Percentiles rank a stretch among this genome's conserved stretches.
Evolutionary conservation across 2,329 filamentous ascomycete species (phyloP).

Genomic region (Ustilaginoidea virens): DNA sequence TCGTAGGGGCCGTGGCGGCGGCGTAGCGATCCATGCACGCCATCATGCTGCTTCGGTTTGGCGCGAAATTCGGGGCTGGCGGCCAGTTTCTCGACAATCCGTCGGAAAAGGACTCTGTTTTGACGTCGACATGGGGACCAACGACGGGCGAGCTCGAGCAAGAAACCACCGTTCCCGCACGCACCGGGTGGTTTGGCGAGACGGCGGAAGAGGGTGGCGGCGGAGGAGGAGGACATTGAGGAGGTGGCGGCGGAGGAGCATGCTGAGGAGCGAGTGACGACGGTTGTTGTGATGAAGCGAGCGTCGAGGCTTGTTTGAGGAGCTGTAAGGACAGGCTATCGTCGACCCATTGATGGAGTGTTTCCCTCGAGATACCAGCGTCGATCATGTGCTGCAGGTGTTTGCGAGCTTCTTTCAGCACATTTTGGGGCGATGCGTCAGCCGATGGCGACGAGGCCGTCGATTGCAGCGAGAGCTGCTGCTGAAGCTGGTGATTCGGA

Average conservation of each 20-base stretch:
- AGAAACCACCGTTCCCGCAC: conserved; percentile 7
- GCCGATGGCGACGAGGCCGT: conserved; percentile 9
- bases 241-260: conserved; percentile 15
- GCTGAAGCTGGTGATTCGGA: conserved; percentile 14
- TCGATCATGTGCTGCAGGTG: conserved; percentile 30
- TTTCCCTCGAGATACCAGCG: conserved; percentile 27
- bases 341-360: conserved; percentile 25
- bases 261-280: conserved; percentile 10
- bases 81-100: conserved; percentile 12
- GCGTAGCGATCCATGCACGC: conserved; percentile 3
- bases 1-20: neutral
- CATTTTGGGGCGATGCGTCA: conserved; percentile 24
- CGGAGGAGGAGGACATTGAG: conserved; percentile 18
- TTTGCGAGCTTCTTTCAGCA: conserved; percentile 28
- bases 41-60: conserved; percentile 4
- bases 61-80: conserved; percentile 5
- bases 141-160: conserved; percentile 7
- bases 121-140: conserved; percentile 13
- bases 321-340: conserved; percentile 19
- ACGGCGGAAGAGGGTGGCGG: conserved; percentile 14
- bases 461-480: conserved; percentile 9
- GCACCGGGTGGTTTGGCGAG: conserved; percentile 7
- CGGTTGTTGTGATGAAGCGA: conserved; percentile 7
- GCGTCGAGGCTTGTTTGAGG: conserved; percentile 7
- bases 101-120: conserved; percentile 15